phyloP scores from a whole-genome alignment of 176 grass and related monocot species.

The Aegilops sharonensis region DNA sequence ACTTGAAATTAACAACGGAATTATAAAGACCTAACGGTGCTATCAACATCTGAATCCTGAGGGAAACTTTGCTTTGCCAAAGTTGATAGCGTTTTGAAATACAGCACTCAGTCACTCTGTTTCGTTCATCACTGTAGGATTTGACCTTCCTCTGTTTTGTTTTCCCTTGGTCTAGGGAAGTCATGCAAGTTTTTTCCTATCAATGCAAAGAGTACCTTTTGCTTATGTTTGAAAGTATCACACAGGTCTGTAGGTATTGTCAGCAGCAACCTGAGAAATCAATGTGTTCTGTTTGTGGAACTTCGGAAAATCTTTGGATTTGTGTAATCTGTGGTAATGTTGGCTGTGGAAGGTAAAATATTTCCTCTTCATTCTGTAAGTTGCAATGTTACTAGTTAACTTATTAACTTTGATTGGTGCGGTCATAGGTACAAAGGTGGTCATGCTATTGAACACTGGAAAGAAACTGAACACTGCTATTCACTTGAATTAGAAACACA shows the following conservation, averaged over 20 bases:
- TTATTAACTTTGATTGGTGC: constrained; percentile 24
- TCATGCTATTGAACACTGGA: constrained; percentile 88
- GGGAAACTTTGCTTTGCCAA: not conserved
- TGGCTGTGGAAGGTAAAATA: constrained; percentile 90
- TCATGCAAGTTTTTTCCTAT: not conserved
- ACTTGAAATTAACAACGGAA: not conserved
- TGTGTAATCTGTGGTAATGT: constrained; percentile 95
- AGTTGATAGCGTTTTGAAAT: constrained; percentile 18
- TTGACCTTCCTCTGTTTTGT: not conserved
- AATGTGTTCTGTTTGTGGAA: constrained; percentile 84
- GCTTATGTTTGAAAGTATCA: constrained; percentile 34
- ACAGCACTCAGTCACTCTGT: not conserved
- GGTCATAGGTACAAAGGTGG: constrained; percentile 75
- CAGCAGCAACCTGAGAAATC: constrained; percentile 93
- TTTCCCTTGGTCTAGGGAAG: not conserved
- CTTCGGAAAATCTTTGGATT: constrained; percentile 89
- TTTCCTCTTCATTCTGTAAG: constrained; percentile 13
- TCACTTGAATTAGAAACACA: constrained; percentile 97
- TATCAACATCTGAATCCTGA: not conserved
- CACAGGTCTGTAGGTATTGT: constrained; percentile 94
- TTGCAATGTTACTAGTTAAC: constrained; percentile 16
- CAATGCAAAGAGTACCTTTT: not conserved
- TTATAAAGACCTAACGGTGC: not conserved
- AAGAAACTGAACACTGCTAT: constrained; percentile 93
- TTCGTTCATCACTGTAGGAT: not conserved